phyloP scores from a whole-genome alignment of 768 basidiomycete species.

The Cantharellus anzutake region DNA sequence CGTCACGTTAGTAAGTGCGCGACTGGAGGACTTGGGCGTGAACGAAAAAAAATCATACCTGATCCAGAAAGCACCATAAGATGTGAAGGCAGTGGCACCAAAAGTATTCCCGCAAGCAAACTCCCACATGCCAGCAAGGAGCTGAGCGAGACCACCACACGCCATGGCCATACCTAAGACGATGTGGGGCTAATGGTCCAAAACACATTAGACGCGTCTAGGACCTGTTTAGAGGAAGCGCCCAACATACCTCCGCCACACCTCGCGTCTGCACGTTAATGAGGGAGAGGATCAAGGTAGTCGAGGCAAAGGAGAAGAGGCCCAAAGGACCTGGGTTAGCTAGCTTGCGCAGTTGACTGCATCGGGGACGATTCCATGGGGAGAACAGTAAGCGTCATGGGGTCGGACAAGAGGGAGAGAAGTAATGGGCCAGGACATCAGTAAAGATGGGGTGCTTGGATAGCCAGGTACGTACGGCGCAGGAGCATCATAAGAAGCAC shows the following conservation, averaged over 20 bases:
- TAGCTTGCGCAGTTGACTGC: conserved; percentile 16
- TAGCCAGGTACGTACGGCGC: too few relatives aligned
- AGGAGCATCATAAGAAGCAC: too few relatives aligned
- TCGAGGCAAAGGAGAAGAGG: conserved; percentile 66
- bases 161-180: conserved; percentile 76
- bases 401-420: too few relatives aligned
- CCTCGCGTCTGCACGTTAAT: conserved; percentile 43
- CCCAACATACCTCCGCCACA: conserved; percentile 17
- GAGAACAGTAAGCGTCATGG: too few relatives aligned
- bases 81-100: conserved; percentile 1
- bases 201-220: background rate
- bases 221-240: background rate
- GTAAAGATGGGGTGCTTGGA: too few relatives aligned
- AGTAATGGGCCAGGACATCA: too few relatives aligned
- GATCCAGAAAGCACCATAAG: conserved; percentile 25
- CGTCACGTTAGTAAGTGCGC: background rate
- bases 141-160: conserved; percentile 67
- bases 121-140: conserved; percentile 84
- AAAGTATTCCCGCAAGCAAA: background rate
- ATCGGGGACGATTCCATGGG: background rate
- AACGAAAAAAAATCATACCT: background rate
- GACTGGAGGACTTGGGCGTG: background rate
- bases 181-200: conserved; percentile 30
- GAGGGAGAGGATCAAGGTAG: conserved; percentile 60
- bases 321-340: conserved; percentile 54